phyloP scores from a whole-genome alignment of 1,284 basidiomycete genomes.

The Malassezia caprae region DNA sequence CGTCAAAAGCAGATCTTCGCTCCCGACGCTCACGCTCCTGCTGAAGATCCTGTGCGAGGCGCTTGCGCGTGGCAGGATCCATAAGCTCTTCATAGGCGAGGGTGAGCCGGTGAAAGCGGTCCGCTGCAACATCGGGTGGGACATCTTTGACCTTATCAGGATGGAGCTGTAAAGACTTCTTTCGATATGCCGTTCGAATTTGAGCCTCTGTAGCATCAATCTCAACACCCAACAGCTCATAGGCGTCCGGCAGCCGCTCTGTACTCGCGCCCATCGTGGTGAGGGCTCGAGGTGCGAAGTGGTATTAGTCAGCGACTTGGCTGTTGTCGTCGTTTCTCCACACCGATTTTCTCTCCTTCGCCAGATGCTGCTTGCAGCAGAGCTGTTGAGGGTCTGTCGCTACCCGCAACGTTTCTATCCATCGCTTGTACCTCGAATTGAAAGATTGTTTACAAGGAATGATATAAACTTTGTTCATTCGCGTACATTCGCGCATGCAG shows the following conservation, averaged over 20 bases:
- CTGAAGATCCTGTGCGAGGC: constrained; percentile 67
- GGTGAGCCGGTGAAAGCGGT: constrained; percentile 77
- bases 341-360: not conserved
- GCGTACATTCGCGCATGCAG: not conserved
- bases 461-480: not conserved
- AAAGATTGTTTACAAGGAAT: not conserved
- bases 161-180: constrained; percentile 33
- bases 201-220: constrained; percentile 67
- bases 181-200: constrained; percentile 63
- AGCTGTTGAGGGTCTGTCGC: not conserved
- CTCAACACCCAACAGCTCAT: constrained; percentile 54
- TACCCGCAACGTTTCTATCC: not conserved
- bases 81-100: constrained; percentile 73
- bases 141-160: constrained; percentile 43
- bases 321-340: not conserved
- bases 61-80: constrained; percentile 70
- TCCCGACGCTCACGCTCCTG: constrained; percentile 62
- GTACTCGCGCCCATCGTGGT: not conserved
- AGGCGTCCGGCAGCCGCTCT: constrained; percentile 6
- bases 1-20: constrained; percentile 65
- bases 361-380: not conserved
- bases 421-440: no score
- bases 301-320: not conserved
- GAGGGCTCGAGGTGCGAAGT: not conserved
- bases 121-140: constrained; percentile 52